phyloP scores from a whole-genome alignment of 805 yeast genomes.

The Wickerhamiella nectarea region DNA sequence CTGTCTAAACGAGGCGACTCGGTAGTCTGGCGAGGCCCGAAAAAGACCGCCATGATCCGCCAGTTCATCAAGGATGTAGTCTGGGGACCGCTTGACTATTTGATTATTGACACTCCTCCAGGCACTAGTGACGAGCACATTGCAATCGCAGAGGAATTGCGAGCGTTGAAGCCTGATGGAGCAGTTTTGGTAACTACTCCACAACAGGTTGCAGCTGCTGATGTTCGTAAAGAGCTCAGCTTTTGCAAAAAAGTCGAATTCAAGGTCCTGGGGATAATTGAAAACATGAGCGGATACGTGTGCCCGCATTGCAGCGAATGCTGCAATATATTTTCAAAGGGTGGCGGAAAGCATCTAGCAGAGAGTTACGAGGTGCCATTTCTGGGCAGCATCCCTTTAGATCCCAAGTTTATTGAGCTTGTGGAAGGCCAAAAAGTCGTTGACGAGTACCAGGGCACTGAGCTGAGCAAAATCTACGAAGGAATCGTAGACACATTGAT shows the following conservation, averaged over 20 bases:
- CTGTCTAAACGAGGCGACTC: constrained; percentile 73
- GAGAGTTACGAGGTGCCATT: constrained; percentile 46
- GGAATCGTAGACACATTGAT: constrained; percentile 23
- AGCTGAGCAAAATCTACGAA: constrained; percentile 33
- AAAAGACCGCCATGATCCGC: constrained; percentile 92
- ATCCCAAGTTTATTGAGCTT: constrained; percentile 77
- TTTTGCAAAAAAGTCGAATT: constrained; percentile 81
- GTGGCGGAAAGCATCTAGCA: constrained; percentile 78
- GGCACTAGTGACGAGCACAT: constrained; percentile 98
- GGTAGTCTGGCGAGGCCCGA: constrained; percentile 98
- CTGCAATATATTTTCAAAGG: constrained; percentile 81
- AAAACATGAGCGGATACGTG: constrained; percentile 92
- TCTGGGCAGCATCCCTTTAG: constrained; percentile 84
- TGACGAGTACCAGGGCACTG: constrained; percentile 22
- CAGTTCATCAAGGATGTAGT: constrained; percentile 83
- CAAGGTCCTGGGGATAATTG: constrained; percentile 70
- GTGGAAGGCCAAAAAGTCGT: constrained; percentile 50
- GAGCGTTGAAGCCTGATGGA: constrained; percentile 60
- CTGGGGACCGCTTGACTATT: constrained; percentile 71
- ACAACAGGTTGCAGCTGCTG: constrained; percentile 83
- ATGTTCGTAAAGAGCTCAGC: constrained; percentile 85
- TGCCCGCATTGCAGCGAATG: constrained; percentile 86
- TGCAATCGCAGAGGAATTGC: constrained; percentile 82
- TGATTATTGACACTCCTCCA: constrained; percentile 93
- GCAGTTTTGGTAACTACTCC: constrained; percentile 95